Conservation (phyloP, 2,329 filamentous ascomycete species). For the Talaromyces sp. region DNA sequence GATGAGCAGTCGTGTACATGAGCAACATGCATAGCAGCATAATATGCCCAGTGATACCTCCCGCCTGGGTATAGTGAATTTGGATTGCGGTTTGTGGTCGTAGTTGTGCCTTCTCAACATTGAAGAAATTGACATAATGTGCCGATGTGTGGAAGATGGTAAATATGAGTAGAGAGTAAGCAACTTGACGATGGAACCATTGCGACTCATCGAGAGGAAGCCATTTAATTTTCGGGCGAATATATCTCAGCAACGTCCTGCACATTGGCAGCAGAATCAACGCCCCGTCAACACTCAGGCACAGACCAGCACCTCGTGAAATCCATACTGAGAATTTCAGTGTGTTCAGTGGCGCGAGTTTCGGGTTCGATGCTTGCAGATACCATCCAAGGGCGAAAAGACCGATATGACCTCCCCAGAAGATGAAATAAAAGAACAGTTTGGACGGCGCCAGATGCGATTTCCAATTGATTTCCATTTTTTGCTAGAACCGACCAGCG, state of each 20-base stretch:
- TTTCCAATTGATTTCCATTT: constrained; percentile 39
- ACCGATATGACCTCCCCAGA: constrained; percentile 73
- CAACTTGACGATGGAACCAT: constrained; percentile 95
- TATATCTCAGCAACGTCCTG: constrained; percentile 76
- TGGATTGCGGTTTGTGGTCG: constrained; percentile 76
- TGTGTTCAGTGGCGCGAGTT: constrained; percentile 72
- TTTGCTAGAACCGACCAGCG: constrained; percentile 20
- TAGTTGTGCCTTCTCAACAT: constrained; percentile 81
- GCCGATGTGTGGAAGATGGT: constrained; percentile 69
- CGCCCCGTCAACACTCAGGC: constrained; percentile 76
- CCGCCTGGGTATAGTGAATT: constrained; percentile 86
- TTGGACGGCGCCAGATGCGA: constrained; percentile 68
- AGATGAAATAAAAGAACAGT: constrained; percentile 73
- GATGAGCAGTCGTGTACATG: constrained; percentile 95
- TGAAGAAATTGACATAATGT: constrained; percentile 99
- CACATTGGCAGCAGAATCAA: constrained; percentile 94
- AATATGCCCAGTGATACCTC: constrained; percentile 90
- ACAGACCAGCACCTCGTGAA: constrained; percentile 86
- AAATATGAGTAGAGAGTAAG: constrained; percentile 83
- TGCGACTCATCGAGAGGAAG: constrained; percentile 92
- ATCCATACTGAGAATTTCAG: constrained; percentile 91
- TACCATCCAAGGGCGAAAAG: constrained; percentile 85
- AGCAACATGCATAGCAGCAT: constrained; percentile 99
- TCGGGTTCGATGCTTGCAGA: constrained; percentile 66
- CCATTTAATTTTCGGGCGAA: constrained; percentile 83